These are phyloP conservation scores for Cutaneotrichosporon mucoides DNA, from an alignment of 1,284 basidiomycete species.

Conservation along the genomic window DNA sequence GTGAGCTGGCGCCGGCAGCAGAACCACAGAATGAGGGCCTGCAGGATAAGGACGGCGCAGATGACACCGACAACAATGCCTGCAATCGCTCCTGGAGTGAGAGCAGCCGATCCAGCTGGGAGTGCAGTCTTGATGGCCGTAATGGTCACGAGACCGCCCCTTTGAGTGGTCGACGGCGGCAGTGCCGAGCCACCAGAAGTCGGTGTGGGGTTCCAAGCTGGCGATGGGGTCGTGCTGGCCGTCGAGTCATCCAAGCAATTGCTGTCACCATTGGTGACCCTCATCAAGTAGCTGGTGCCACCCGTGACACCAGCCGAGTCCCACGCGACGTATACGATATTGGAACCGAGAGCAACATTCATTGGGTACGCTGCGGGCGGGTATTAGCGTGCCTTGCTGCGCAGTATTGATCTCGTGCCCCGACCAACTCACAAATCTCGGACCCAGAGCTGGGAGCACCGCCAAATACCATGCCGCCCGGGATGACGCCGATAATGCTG, in stretches of 20 bases:
- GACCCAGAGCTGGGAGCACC: neutral
- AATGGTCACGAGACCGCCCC: slow-evolving; percentile 26
- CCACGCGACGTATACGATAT: slow-evolving; percentile 37
- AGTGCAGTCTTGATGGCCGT: slow-evolving; percentile 28
- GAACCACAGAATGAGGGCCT: slow-evolving; percentile 36
- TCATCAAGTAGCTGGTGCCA: slow-evolving; percentile 29
- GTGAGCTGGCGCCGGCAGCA: slow-evolving; percentile 37
- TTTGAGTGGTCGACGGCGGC: slow-evolving; percentile 5
- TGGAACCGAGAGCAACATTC: slow-evolving; percentile 32
- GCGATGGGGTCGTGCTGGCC: slow-evolving; percentile 30
- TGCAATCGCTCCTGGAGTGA: slow-evolving; percentile 30
- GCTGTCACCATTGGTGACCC: slow-evolving; percentile 11
- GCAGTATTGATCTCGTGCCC: neutral
- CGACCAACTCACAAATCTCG: neutral
- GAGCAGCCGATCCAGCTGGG: neutral
- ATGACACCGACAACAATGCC: slow-evolving; percentile 40
- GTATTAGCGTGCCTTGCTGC: neutral
- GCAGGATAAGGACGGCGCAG: slow-evolving; percentile 29
- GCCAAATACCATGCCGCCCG: slow-evolving; percentile 35
- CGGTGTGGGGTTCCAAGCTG: slow-evolving; percentile 5
- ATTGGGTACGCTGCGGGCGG: slow-evolving; percentile 28
- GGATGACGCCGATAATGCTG: slow-evolving; percentile 39
- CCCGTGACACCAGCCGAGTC: slow-evolving; percentile 26
- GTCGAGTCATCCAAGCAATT: slow-evolving; percentile 31
- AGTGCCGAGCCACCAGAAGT: slow-evolving; percentile 1